These are phyloP conservation scores for Tarenaya hassleriana DNA, from an alignment of 345 rosid species.

Conservation along the genomic window DNA sequence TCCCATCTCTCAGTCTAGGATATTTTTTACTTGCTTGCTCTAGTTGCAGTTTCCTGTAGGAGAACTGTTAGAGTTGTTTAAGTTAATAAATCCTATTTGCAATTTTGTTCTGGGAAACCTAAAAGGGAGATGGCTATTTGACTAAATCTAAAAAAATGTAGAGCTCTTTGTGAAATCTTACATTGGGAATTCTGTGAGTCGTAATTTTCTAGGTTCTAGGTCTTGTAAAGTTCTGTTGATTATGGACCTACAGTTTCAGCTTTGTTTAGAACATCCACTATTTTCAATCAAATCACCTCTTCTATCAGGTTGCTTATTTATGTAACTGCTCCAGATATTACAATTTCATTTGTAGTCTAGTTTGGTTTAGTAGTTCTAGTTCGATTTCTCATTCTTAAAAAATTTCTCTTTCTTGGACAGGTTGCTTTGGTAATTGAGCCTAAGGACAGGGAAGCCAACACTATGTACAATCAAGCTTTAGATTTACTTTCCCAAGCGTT, in stretches of 20 bases:
- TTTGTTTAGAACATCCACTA: not conserved
- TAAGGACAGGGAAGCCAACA: conserved; percentile 91
- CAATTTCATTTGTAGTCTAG: conserved; percentile 12
- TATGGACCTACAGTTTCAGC: too few species aligned
- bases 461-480: conserved; percentile 88
- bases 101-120: too few species aligned
- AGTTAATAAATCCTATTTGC: too few species aligned
- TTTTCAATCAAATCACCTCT: conserved; percentile 16
- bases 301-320: conserved; percentile 6
- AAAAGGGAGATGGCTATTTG: too few species aligned
- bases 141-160: too few species aligned
- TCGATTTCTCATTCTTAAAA: not conserved
- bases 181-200: too few species aligned
- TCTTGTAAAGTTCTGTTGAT: too few species aligned
- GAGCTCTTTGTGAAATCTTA: too few species aligned
- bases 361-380: conserved; percentile 4
- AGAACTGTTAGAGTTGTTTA: too few species aligned
- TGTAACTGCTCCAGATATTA: conserved; percentile 14
- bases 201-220: too few species aligned
- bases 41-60: not conserved
- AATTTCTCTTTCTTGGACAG: conserved; percentile 34
- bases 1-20: not conserved
- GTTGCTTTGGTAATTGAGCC: conserved; percentile 99
- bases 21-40: conserved; percentile 12
- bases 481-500: conserved; percentile 91